Conservation (phyloP, 2,329 filamentous ascomycete genomes). For the Aspergillus fructus region DNA sequence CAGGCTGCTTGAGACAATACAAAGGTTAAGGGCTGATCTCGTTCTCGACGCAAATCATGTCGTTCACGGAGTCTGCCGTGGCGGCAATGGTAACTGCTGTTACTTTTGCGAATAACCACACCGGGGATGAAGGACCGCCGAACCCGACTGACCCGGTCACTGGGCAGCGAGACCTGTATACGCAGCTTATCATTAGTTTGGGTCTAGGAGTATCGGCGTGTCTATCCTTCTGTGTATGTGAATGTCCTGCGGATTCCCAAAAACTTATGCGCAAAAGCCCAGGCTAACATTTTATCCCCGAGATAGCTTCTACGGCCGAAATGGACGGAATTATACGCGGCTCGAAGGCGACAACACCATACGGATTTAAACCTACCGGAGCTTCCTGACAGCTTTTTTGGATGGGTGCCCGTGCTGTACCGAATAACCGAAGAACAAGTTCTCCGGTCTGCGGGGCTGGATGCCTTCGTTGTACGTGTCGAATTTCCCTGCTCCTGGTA, state of each 20-base stretch:
- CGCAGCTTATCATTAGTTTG: constrained; percentile 46
- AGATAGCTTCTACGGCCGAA: constrained; percentile 75
- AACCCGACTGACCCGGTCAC: constrained; percentile 31
- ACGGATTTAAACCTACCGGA: constrained; percentile 68
- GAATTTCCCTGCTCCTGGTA: neutral
- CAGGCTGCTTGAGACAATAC: neutral
- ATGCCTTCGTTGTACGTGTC: constrained; percentile 78
- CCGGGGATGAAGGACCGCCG: constrained; percentile 16
- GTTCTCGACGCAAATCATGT: constrained; percentile 25
- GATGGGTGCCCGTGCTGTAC: constrained; percentile 88
- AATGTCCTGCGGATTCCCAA: no score
- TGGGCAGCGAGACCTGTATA: constrained; percentile 40
- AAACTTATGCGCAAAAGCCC: neutral
- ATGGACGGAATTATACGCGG: constrained; percentile 90
- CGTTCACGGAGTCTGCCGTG: constrained; percentile 28
- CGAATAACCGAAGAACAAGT: constrained; percentile 85
- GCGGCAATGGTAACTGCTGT: constrained; percentile 23
- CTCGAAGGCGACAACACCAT: constrained; percentile 74
- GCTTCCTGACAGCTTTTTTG: constrained; percentile 80
- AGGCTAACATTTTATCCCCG: constrained; percentile 14
- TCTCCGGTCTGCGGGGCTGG: constrained; percentile 82
- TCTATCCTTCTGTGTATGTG: constrained; percentile 46
- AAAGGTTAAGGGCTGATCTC: neutral
- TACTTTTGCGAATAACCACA: constrained; percentile 20
- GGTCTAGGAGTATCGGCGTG: constrained; percentile 45